phyloP scores from a whole-genome alignment of 352 stramenopile species.

The Globisporangium yorkense region DNA sequence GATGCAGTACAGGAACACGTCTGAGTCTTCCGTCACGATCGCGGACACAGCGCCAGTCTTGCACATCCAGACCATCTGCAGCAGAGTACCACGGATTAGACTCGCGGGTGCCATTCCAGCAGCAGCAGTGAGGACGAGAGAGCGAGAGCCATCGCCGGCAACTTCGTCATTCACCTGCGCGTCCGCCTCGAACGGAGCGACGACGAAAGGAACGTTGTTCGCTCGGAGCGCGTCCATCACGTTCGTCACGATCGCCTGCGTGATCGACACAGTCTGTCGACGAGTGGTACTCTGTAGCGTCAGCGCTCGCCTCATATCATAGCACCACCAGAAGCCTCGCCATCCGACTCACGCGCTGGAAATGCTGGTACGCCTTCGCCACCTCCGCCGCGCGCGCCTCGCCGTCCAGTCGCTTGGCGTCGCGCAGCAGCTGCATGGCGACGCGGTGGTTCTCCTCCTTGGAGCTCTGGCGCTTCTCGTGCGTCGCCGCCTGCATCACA shows the following conservation, averaged over 20 bases:
- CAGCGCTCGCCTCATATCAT: no score
- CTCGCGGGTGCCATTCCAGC: background rate
- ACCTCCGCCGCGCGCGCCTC: conserved; percentile 44
- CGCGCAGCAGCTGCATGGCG: conserved; percentile 44
- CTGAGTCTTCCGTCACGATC: conserved; percentile 80
- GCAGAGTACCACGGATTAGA: background rate
- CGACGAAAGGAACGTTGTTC: conserved; percentile 44
- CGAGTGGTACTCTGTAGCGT: background rate
- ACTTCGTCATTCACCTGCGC: conserved; percentile 27
- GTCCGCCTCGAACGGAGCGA: conserved; percentile 74
- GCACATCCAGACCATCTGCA: conserved; percentile 77
- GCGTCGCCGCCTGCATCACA: conserved; percentile 39
- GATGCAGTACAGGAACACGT: conserved; percentile 74
- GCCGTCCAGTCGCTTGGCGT: conserved; percentile 38
- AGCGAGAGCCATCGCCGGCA: background rate
- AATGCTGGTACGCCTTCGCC: conserved; percentile 49
- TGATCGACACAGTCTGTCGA: conserved; percentile 60
- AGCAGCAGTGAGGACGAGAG: background rate
- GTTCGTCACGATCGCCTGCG: conserved; percentile 43
- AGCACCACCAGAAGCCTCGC: no score
- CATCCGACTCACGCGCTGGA: conserved; percentile 29
- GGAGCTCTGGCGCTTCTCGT: conserved; percentile 48
- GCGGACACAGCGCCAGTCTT: conserved; percentile 44
- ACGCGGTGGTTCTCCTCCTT: conserved; percentile 56
- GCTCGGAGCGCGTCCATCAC: conserved; percentile 51